Base-by-base conservation (phyloP, 2,329 filamentous ascomycete species). In the Penicillium rolfsii region DNA sequence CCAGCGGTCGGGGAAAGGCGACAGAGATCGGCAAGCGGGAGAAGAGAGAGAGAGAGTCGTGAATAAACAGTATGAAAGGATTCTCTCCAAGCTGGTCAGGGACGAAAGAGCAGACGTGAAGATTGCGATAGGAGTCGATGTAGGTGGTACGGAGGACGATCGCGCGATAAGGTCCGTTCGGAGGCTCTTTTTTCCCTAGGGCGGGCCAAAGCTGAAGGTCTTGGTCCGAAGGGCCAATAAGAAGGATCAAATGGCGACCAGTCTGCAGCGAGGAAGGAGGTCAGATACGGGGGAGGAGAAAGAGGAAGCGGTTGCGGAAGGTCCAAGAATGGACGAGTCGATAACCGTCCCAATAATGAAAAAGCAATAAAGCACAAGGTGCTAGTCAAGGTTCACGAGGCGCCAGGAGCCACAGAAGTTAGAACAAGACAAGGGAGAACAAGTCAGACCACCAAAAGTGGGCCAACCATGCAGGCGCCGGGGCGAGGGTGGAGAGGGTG, bases 1-100 rank as follows among this genome's bases (percentile, higher is more conserved):
- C 76, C 77, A 78, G 77, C 77, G 76, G 76, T 77, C 76, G 72
- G 74, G 76, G 76, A 54, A 68, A 61, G 50, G 50, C 22, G 55
- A 52, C 67, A 68, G 22, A 53, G 24, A 55, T 58, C 36, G 54
- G 35, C 55, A 56, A 59, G 19, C 45, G 52, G 40, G 46, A 30
- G 45, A 22, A 59, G 26, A 61, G 41, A 58, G 19, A 19, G 38
- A 64, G 45, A 64, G 45, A 55, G 58, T 50, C 52, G 24, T 38
- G 7, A 24, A 8, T n/a, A 22, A 16, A 16, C 24, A 12, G 14
- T 26, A 26, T 41, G 9, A 8, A 38, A 54, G 24, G n/a, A 22
- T 9, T 22, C 22, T 22, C 28, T 36, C 35, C 14, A 64, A 43
- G 64, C 55, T 54, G 45, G 58, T 55, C 43, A 28, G 46, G 40